Percentiles rank a stretch among this genome's conserved stretches.
Evolutionary conservation across 768 basidiomycete genomes (phyloP).

Genomic region (Boletus sensibilis): DNA sequence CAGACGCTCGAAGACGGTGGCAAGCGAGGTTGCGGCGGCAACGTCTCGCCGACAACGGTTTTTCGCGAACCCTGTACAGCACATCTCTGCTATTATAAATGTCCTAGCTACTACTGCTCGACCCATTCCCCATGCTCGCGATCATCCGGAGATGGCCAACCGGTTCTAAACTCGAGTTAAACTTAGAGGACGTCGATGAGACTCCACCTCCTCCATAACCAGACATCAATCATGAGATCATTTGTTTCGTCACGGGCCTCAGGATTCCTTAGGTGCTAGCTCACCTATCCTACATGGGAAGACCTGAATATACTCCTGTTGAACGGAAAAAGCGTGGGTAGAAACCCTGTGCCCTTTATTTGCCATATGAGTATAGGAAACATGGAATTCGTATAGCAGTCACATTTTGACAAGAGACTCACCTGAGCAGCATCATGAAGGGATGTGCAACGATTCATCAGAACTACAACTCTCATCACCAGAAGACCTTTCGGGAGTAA

Average conservation of each 20-base stretch:
- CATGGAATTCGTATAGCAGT: neutral
- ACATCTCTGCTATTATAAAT: slow-evolving; percentile 2
- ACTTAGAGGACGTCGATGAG: neutral
- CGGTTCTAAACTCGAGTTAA: neutral
- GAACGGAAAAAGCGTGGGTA: neutral
- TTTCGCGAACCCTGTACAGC: slow-evolving; percentile 18
- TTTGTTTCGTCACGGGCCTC: neutral
- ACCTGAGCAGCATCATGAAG: slow-evolving; percentile 11
- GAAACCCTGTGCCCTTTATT: slow-evolving; percentile 1
- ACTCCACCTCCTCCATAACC: neutral
- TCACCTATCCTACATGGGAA: slow-evolving; percentile 2
- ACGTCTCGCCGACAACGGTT: slow-evolving; percentile 25
- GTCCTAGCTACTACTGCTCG: slow-evolving; percentile 18
- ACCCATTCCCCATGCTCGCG: neutral
- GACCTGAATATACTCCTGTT: neutral
- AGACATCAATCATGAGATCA: slow-evolving; percentile 11
- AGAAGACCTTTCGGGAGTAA: slow-evolving; percentile 1
- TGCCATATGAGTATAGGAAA: neutral
- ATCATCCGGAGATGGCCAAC: neutral
- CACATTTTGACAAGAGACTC: slow-evolving; percentile 2
- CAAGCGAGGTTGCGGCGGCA: slow-evolving; percentile 25
- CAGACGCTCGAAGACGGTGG: slow-evolving; percentile 12
- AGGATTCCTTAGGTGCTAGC: neutral
- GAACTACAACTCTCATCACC: slow-evolving; percentile 1
- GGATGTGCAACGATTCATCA: neutral